These are phyloP conservation scores for Aspergillus pseudotamarii DNA, from an alignment of 2,329 filamentous ascomycete genomes.

Conservation along the genomic window DNA sequence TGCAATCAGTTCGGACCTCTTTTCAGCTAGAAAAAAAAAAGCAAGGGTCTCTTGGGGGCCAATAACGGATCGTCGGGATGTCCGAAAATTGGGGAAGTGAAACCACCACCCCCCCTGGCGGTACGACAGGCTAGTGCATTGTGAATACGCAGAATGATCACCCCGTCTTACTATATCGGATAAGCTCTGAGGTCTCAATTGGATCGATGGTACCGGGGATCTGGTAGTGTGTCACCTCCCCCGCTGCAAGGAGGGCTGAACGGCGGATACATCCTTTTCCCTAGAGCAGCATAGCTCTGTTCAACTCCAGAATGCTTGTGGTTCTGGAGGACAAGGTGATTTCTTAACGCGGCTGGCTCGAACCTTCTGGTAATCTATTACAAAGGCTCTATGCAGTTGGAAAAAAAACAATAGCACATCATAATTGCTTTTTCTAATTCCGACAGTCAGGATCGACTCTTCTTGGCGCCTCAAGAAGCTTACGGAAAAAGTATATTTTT, in stretches of 20 bases:
- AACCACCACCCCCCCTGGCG: not conserved
- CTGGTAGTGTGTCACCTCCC: constrained; percentile 19
- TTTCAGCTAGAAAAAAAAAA: not conserved
- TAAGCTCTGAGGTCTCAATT: constrained; percentile 12
- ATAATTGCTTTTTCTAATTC: constrained; percentile 11
- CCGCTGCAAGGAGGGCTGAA: constrained; percentile 11
- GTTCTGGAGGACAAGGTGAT: not conserved
- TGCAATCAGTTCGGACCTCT: not conserved
- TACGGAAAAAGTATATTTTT: no score
- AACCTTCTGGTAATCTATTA: not conserved
- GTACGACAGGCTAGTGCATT: not conserved
- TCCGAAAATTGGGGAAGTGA: not conserved
- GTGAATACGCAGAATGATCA: not conserved
- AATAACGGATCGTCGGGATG: not conserved
- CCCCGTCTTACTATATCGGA: not conserved
- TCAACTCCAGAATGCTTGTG: not conserved
- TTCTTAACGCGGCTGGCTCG: not conserved
- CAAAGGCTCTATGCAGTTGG: not conserved
- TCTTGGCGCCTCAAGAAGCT: constrained; percentile 7
- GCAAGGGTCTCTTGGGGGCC: not conserved
- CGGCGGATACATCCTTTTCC: not conserved
- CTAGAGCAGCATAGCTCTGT: not conserved
- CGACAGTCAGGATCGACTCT: not conserved
- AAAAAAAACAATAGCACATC: not conserved
- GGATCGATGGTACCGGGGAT: constrained; percentile 16